phyloP scores from a whole-genome alignment of 1,139 yeast species.

The Geotrichum citri-aurantii region DNA sequence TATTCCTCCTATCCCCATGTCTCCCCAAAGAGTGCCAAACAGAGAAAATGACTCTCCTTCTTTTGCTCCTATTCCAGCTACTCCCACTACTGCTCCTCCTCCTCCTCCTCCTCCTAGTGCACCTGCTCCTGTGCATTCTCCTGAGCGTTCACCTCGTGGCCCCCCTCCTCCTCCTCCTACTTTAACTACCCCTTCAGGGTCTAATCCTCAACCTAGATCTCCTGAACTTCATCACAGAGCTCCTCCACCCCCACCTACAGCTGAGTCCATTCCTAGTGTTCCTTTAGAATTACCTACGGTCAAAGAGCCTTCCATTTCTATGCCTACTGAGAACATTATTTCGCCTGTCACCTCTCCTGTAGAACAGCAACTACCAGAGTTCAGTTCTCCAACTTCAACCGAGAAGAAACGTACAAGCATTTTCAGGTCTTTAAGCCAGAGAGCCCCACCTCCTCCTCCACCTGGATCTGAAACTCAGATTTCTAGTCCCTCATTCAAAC shows the following conservation, averaged over 20 bases:
- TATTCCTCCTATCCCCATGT: slow-evolving; percentile 28
- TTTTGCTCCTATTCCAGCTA: slow-evolving; percentile 18
- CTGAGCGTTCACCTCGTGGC: not conserved
- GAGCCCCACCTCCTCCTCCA: slow-evolving; percentile 27
- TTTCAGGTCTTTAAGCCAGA: slow-evolving; percentile 17
- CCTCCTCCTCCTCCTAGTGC: slow-evolving; percentile 21
- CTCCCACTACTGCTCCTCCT: slow-evolving; percentile 26
- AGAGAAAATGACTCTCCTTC: slow-evolving; percentile 14
- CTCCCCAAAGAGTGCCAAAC: slow-evolving; percentile 28
- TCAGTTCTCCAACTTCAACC: not conserved
- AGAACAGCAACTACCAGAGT: not conserved
- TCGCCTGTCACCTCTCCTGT: slow-evolving; percentile 3
- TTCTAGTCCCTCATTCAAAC: slow-evolving; percentile 5
- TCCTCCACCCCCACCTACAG: slow-evolving; percentile 12
- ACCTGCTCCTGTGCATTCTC: not conserved
- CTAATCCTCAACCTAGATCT: slow-evolving; percentile 7
- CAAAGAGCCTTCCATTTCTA: slow-evolving; percentile 13
- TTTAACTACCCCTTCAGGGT: slow-evolving; percentile 19
- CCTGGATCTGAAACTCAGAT: slow-evolving; percentile 20
- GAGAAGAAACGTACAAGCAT: not conserved
- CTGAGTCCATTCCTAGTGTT: slow-evolving; percentile 12
- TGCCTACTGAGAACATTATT: not conserved
- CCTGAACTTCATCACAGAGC: not conserved
- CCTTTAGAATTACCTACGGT: slow-evolving; percentile 13
- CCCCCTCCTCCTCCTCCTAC: slow-evolving; percentile 6